These are phyloP conservation scores for Protea cynaroides DNA, from an alignment of 164 flowering plant genomes.

Conservation along the genomic window DNA sequence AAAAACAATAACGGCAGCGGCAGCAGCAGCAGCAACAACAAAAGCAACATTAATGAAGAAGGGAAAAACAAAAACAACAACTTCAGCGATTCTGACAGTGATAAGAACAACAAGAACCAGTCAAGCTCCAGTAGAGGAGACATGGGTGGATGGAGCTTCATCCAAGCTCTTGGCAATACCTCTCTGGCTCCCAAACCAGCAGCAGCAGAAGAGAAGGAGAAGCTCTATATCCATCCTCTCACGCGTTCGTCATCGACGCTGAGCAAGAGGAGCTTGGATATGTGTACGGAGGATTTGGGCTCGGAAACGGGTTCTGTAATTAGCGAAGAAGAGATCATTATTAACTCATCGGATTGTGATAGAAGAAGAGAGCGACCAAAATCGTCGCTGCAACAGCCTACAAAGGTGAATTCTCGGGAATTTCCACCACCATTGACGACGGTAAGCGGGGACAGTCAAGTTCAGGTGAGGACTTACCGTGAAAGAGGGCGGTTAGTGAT, in stretches of 20 bases:
- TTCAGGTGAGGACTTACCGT: constrained; percentile 42
- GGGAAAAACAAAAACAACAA: background rate
- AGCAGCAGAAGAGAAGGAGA: constrained; percentile 13
- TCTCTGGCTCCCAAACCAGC: constrained; percentile 1
- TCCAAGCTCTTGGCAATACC: constrained; percentile 22
- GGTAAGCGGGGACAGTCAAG: constrained; percentile 34
- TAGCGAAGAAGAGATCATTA: constrained; percentile 17
- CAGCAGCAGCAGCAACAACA: constrained; percentile 2
- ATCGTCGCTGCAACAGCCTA: background rate
- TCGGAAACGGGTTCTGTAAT: constrained; percentile 55
- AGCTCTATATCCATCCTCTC: constrained; percentile 48
- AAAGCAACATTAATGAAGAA: background rate
- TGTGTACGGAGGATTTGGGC: constrained; percentile 77
- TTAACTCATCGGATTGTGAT: constrained; percentile 14
- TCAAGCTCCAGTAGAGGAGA: constrained; percentile 3
- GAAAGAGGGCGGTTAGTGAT: constrained; percentile 66
- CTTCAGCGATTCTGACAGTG: background rate
- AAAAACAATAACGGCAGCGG: background rate
- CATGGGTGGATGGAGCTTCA: constrained; percentile 28
- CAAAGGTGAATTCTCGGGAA: constrained; percentile 20
- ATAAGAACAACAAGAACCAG: background rate
- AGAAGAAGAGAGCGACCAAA: constrained; percentile 11
- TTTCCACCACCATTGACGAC: constrained; percentile 87
- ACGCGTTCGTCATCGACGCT: constrained; percentile 38
- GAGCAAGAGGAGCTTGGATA: constrained; percentile 50